Evolutionary conservation across 768 basidiomycete genomes (phyloP), one percentile per base, ranked within the genome.

Genomic region (Tulasnella sp.): DNA sequence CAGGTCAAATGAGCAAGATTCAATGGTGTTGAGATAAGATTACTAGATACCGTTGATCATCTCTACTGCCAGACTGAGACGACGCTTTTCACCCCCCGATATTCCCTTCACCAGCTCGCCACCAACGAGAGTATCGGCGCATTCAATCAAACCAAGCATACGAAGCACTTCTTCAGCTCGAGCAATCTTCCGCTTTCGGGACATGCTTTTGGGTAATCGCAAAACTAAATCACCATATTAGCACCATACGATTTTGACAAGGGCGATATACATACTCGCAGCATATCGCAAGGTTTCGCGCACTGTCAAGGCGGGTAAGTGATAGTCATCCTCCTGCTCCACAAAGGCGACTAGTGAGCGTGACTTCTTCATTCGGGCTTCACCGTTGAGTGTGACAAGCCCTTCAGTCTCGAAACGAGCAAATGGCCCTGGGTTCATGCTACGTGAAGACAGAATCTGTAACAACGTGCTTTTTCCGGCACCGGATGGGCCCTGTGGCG

Each of bases 51-150:
- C 44, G n/a, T 45, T 43, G 8, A 56, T 44, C 56, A 65, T 69
- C 58, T 73, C 66, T 0, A 72, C 67, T 1, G 70, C 72, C 16
- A 74, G 58, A 20, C 67, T 69, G 7, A 73, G 58, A 27, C 72
- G 61, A 1, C 72, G 58, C 58, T 73, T 74, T 56, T 74, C 72
- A n/a, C 72, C 72, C 4, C 72, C 72, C 8, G 64, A 66, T 31
- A 74, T 73, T 1, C 71, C 71, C 57, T 70, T 64, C 32, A 63
- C 50, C 12, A 70, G 51, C 37, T 66, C 65, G 1, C 71, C 71
- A 20, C 72, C 72, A 27, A 73, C 69, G 19, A 69, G 63, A 16
- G 66, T 62, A 54, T 72, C 66, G n/a, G 71, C 72, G 48, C 70
- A 71, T 39, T 68, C 66, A 48, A 66, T 66, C 28, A 74, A 57